phyloP scores from a whole-genome alignment of 2,329 filamentous ascomycete species.

The Sclerotinia borealis region DNA sequence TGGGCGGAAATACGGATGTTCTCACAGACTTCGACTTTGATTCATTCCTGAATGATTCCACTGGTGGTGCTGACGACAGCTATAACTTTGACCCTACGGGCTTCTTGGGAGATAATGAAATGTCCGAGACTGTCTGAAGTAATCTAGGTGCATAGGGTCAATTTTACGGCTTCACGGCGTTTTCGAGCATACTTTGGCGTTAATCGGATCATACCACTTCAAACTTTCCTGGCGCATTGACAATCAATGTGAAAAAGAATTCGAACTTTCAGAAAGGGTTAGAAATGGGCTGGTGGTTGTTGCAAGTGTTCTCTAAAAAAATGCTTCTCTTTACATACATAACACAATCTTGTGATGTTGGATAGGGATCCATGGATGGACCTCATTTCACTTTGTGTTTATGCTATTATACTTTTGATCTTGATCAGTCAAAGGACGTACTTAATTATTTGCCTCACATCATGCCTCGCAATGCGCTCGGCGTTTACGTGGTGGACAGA shows the following conservation, averaged over 20 bases:
- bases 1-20: constrained; percentile 46
- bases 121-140: constrained; percentile 46
- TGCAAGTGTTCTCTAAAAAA: constrained; percentile 3
- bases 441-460: constrained; percentile 3
- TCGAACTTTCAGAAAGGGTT: constrained; percentile 12
- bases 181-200: constrained; percentile 33
- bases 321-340: constrained; percentile 5
- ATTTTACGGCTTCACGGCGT: constrained; percentile 30
- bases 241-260: constrained; percentile 28
- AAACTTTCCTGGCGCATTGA: constrained; percentile 24
- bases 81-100: constrained; percentile 50
- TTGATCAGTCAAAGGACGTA: constrained; percentile 3
- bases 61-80: constrained; percentile 39
- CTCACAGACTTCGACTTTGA: constrained; percentile 64
- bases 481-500: neutral
- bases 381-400: neutral
- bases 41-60: constrained; percentile 53
- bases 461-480: neutral
- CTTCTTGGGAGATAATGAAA: constrained; percentile 53
- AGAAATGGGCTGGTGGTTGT: constrained; percentile 7
- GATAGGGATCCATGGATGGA: constrained; percentile 2
- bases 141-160: constrained; percentile 15
- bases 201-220: constrained; percentile 31
- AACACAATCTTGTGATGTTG: neutral
- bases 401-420: constrained; percentile 7